Evolutionary conservation across 768 basidiomycete genomes (phyloP).

Genomic region (Cubamyces lactineus): DNA sequence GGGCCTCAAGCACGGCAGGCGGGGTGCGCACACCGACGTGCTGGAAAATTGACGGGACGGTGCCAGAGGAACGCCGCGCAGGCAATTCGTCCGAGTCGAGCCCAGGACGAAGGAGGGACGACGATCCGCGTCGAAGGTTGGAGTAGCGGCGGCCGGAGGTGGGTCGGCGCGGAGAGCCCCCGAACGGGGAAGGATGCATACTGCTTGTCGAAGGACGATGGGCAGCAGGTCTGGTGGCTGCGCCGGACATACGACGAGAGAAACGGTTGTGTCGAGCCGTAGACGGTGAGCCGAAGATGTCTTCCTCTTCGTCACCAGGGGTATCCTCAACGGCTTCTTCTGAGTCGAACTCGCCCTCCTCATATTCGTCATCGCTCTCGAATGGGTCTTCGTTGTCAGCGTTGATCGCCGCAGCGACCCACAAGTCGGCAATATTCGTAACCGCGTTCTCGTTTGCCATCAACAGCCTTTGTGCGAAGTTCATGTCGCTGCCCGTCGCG

Average conservation of each 20-base stretch:
- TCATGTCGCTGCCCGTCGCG: slow-evolving; percentile 58
- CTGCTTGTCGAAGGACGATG: slow-evolving; percentile 14
- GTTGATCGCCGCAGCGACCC: slow-evolving; percentile 97
- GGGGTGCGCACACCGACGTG: slow-evolving; percentile 84
- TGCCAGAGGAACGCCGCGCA: slow-evolving; percentile 57
- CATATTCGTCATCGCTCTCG: slow-evolving; percentile 45
- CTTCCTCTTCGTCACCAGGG: slow-evolving; percentile 34
- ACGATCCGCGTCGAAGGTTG: slow-evolving; percentile 27
- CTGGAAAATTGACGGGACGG: slow-evolving; percentile 77
- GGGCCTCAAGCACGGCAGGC: slow-evolving; percentile 73
- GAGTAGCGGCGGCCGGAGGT: slow-evolving; percentile 38
- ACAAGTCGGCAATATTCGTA: slow-evolving; percentile 92
- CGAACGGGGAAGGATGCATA: slow-evolving; percentile 29
- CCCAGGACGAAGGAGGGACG: slow-evolving; percentile 18
- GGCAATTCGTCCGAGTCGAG: slow-evolving; percentile 32
- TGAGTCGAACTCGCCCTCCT: slow-evolving; percentile 23
- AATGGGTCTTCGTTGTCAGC: slow-evolving; percentile 89
- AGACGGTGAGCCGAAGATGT: slow-evolving; percentile 24
- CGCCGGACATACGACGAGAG: slow-evolving; percentile 24
- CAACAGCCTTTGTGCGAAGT: slow-evolving; percentile 85
- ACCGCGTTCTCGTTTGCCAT: slow-evolving; percentile 96
- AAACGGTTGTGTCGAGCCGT: slow-evolving; percentile 26
- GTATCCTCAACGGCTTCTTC: slow-evolving; percentile 39
- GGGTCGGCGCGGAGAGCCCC: slow-evolving; percentile 38
- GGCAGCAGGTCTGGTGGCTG: slow-evolving; percentile 1